Evolutionary conservation across 768 basidiomycete genomes (phyloP), one percentile per base, ranked within the genome.

Genomic region (Amanita thiersii): DNA sequence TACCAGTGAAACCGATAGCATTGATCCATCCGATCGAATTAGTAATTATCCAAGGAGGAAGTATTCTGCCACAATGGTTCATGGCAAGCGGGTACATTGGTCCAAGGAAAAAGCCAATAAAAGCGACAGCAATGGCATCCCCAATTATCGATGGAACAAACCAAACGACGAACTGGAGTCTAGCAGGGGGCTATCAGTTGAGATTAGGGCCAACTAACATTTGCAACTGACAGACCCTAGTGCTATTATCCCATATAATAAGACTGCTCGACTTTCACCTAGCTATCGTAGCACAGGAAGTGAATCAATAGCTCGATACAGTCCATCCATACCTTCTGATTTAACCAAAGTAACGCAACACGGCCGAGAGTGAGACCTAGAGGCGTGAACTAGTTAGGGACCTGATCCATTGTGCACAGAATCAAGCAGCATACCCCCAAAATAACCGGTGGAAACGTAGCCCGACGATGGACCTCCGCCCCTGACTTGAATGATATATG

Each of bases 31-130:
- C 80, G 24, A 82, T 77, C 8, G 77, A 69, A 17, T 70, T 75
- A 35, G 69, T 73, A 18, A 87, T 66, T 6, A 91, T 65, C 70
- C 79, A 80, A 5, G 68, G 68, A 4, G 88, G 89, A 6, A 92
- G 58, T 38, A 88, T 66, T 1, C 77, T 69, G 4, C 77, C 72
- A 1, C 80, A 64, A 31, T 83, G 73, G 53, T 82, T 85, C 75
- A 90, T 78, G 6, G 75, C 68, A 32, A 84, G 72, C 1, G 81
- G 82, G 53, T 81, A 86, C 63, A 86, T 75, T 2, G 83, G 84
- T 0, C 83, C 86, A n/a, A 88, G 64, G 17, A 86, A 57, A 7
- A 86, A 35, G n/a, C 85, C 86, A 10, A 85, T 60, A 34, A 85
- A 48, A 2, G 80, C 70, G 18, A 86, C 68, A 0, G 79, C 75